Percentiles rank a stretch among this genome's conserved stretches.
phyloP scores from a whole-genome alignment of 805 yeast species.

The Blastobotrys mokoenaii region DNA sequence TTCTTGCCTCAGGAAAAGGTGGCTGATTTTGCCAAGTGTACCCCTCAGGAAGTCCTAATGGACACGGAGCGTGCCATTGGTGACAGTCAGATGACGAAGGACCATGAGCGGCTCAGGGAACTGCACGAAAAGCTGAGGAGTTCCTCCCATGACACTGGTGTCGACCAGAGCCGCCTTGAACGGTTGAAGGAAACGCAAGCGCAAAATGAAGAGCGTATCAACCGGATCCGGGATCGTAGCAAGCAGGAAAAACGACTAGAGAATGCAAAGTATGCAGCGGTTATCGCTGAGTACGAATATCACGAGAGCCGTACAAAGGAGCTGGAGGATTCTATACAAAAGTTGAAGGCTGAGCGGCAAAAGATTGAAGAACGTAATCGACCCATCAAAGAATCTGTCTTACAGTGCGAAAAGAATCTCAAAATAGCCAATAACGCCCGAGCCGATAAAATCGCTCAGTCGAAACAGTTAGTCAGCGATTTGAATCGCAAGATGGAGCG shows the following conservation, averaged over 20 bases:
- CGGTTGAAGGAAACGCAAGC: conserved; percentile 16
- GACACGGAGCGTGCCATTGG: conserved; percentile 82
- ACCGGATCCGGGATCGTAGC: conserved; percentile 8
- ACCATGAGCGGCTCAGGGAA: conserved; percentile 49
- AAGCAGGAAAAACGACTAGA: neutral
- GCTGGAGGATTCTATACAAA: conserved; percentile 8
- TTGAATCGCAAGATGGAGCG: neutral
- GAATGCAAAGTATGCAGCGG: neutral
- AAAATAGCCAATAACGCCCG: neutral
- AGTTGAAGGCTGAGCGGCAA: neutral
- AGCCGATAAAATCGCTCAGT: conserved; percentile 1
- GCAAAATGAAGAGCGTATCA: conserved; percentile 22
- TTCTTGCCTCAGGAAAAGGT: conserved; percentile 94
- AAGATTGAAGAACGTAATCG: neutral
- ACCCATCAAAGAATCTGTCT: conserved; percentile 1
- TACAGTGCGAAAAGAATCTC: conserved; percentile 1
- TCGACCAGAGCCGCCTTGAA: conserved; percentile 1
- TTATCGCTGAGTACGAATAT: conserved; percentile 2
- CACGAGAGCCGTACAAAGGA: conserved; percentile 4
- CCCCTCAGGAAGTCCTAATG: conserved; percentile 61
- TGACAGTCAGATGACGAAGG: conserved; percentile 43
- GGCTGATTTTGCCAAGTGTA: conserved; percentile 77
- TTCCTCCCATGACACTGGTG: conserved; percentile 26
- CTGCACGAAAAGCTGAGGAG: conserved; percentile 37
- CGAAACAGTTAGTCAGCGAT: neutral